Conservation (phyloP, 345 rosid species). For the Boechera retrofracta region DNA sequence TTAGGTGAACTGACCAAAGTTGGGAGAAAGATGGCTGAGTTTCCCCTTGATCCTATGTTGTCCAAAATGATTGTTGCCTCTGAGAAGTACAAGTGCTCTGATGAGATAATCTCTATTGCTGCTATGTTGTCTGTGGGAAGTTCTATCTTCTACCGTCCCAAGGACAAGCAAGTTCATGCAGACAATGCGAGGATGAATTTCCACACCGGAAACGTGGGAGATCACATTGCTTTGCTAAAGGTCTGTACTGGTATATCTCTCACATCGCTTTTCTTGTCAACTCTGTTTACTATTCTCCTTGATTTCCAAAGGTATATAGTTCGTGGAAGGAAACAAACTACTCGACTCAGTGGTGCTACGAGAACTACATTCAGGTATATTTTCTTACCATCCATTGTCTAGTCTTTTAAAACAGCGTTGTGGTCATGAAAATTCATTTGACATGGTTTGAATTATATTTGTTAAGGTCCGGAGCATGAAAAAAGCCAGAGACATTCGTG, state of each 20-base stretch:
- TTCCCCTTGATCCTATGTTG: no score
- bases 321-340: slow-evolving; percentile 2
- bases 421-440: neutral
- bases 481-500: slow-evolving; percentile 3
- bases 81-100: neutral
- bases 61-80: neutral
- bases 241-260: neutral
- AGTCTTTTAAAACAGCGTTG: neutral
- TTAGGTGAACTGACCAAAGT: no score
- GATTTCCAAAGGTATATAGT: neutral
- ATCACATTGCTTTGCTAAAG: neutral
- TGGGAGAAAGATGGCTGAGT: no score
- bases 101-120: neutral
- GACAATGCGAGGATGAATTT: slow-evolving; percentile 4
- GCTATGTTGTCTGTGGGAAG: neutral
- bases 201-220: neutral
- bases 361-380: slow-evolving; percentile 1
- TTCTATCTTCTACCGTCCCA: neutral
- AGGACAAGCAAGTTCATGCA: neutral
- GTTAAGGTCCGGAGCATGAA: neutral
- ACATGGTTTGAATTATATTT: neutral
- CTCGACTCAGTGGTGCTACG: neutral
- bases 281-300: neutral
- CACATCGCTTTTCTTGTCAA: neutral
- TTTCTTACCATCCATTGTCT: neutral